Conservation (phyloP, 352 stramenopile genomes). For the Blastocystis sp. region DNA sequence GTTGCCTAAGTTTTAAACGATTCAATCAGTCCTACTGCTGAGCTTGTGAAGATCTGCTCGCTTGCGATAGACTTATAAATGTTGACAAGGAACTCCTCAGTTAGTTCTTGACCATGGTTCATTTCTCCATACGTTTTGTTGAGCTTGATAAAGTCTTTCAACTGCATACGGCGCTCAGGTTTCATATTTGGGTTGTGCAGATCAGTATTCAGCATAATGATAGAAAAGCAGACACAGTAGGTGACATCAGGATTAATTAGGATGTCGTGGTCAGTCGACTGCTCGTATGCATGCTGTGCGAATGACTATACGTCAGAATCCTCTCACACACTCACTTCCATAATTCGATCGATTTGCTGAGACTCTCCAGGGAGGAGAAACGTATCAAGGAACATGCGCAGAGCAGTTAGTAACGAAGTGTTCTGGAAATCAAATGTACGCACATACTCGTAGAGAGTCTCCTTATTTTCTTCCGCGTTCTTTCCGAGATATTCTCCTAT, state of each 20-base stretch:
- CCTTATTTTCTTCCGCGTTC: constrained; percentile 81
- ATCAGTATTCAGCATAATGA: constrained; percentile 84
- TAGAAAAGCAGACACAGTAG: constrained; percentile 70
- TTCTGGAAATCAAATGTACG: constrained; percentile 86
- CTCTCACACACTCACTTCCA: constrained; percentile 65
- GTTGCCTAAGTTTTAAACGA: not conserved
- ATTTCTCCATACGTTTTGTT: constrained; percentile 87
- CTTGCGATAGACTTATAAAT: constrained; percentile 74
- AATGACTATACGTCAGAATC: constrained; percentile 3
- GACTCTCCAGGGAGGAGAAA: constrained; percentile 92
- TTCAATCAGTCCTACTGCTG: not conserved
- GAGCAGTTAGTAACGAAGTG: constrained; percentile 75
- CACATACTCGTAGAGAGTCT: constrained; percentile 72
- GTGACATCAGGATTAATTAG: constrained; percentile 62
- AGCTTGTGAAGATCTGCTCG: constrained; percentile 61
- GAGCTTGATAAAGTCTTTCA: constrained; percentile 71
- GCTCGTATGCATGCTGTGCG: constrained; percentile 39
- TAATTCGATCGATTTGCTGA: constrained; percentile 89
- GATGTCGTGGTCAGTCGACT: constrained; percentile 36
- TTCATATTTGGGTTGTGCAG: constrained; percentile 73
- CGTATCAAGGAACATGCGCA: constrained; percentile 83
- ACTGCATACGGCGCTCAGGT: constrained; percentile 64
- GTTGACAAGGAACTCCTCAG: constrained; percentile 79
- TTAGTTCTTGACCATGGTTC: constrained; percentile 87
- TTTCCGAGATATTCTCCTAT: constrained; percentile 91